These are phyloP conservation scores for Coniferiporia sulphurascens DNA, from an alignment of 1,284 basidiomycete species.

Conservation along the genomic window DNA sequence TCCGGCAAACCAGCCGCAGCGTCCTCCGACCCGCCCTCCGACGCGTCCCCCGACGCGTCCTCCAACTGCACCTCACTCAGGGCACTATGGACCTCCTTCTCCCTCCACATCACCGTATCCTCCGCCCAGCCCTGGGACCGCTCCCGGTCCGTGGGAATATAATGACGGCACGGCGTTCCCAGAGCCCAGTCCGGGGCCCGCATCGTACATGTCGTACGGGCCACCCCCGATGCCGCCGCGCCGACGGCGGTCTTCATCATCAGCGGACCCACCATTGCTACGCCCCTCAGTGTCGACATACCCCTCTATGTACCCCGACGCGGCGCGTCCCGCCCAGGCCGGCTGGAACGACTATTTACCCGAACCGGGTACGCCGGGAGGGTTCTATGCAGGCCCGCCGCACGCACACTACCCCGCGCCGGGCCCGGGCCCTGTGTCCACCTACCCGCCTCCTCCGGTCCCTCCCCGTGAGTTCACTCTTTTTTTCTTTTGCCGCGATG, in stretches of 20 bases:
- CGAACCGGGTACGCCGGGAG: neutral
- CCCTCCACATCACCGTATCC: neutral
- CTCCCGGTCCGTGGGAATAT: neutral
- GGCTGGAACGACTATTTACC: neutral
- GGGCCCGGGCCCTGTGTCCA: neutral
- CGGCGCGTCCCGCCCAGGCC: neutral
- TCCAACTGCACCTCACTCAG: neutral
- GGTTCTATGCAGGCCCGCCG: slow-evolving; percentile 1
- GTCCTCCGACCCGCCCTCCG: neutral
- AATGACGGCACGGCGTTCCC: neutral
- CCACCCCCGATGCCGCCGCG: neutral
- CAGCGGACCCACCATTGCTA: neutral
- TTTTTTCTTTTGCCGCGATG: neutral
- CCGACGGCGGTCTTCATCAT: neutral
- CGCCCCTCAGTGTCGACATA: neutral
- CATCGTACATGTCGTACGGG: neutral
- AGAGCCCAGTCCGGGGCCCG: neutral
- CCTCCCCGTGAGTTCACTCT: slow-evolving; percentile 33
- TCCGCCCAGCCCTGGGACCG: neutral
- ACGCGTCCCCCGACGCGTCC: too few relatives aligned
- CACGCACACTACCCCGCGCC: neutral
- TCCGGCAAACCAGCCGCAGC: neutral
- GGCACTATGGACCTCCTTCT: neutral
- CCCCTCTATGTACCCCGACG: slow-evolving; percentile 5
- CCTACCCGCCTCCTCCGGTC: slow-evolving; percentile 19